Evolutionary conservation across 2,329 filamentous ascomycete genomes (phyloP).

Genomic region (Epichloe scottii): DNA sequence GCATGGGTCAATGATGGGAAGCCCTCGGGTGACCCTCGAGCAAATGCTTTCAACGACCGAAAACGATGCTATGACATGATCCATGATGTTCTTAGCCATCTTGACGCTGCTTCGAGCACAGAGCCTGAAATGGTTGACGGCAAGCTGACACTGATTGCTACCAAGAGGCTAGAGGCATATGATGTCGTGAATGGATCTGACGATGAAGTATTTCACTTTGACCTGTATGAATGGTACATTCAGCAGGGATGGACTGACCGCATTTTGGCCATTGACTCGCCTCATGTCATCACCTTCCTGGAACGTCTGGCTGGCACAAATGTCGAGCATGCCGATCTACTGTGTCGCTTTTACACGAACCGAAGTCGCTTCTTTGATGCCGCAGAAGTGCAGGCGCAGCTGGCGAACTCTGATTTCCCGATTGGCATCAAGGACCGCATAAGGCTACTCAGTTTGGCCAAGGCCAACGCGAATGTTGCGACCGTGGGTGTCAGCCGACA

Average conservation of each 20-base stretch:
- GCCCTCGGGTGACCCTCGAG: constrained; percentile 57
- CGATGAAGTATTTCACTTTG: constrained; percentile 91
- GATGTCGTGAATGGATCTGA: constrained; percentile 75
- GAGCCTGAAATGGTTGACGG: constrained; percentile 70
- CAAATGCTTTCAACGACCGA: constrained; percentile 54
- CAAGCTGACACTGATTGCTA: constrained; percentile 60
- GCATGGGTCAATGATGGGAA: constrained; percentile 79
- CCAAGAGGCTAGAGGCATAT: constrained; percentile 78
- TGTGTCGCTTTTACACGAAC: constrained; percentile 87
- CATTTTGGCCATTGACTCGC: constrained; percentile 71
- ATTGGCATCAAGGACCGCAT: constrained; percentile 78
- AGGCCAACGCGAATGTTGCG: constrained; percentile 80
- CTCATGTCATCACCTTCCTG: constrained; percentile 78
- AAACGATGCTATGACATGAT: constrained; percentile 78
- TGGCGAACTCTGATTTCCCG: constrained; percentile 71
- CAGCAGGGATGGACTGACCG: constrained; percentile 72
- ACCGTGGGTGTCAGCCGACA: constrained; percentile 66
- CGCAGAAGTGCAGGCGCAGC: constrained; percentile 69
- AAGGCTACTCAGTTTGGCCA: constrained; percentile 77
- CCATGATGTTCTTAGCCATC: constrained; percentile 62
- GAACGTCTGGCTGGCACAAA: constrained; percentile 61
- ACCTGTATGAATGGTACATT: constrained; percentile 97
- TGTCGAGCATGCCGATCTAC: constrained; percentile 70
- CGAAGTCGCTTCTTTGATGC: constrained; percentile 75
- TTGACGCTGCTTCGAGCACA: constrained; percentile 57